Evolutionary conservation across 768 basidiomycete species (phyloP), one percentile per base, ranked within the genome.

Genomic region (Tubosaeta sp.): DNA sequence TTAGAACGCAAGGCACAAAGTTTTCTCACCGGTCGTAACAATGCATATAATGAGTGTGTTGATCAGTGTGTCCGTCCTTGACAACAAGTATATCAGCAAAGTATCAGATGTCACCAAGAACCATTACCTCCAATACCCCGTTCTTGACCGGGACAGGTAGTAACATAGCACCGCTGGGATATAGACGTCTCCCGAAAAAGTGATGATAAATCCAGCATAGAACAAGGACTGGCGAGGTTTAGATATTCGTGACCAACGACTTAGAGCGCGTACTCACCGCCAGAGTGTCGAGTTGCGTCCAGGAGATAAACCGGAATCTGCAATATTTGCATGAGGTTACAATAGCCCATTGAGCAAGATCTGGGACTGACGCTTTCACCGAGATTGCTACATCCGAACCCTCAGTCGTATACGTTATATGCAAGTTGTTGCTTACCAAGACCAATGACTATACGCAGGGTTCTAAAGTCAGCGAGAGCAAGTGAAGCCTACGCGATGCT

Each of bases 61-160:
- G 47, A 82, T 69, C 9, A 82, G 54, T 2, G 74, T 71, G 47
- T 84, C 76, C n/a, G 80, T 82, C 51, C 81, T 81, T 52, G 44
- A 35, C 10, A 30, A 51, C 8, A 22, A 30, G 30, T 24, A 4
- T 25, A 6, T 4, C 25, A 27, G 3, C 5, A 24, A 9, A 16
- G 25, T 13, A 22, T 6, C 3, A 12, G 24, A 41, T 14, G 27
- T 16, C 13, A 41, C 16, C 14, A n/a, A 27, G 40, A 25, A 14
- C 3, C 9, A n/a, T 27, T 56, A 79, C 82, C 69, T 70, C 18
- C 55, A 59, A 56, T 81, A 76, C 0, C 82, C 82, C 0, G 81
- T 84, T 55, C 74, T 72, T 0, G 78, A 78, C 45, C 51, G 62
- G 39, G 72, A 67, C 35, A 85, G 65, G 43, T 78, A 69, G 62